Evolutionary conservation across 495 filamentous ascomycete genomes (phyloP), one percentile per base, ranked within the genome.

Genomic region (Polyplosphaeria fusca): DNA sequence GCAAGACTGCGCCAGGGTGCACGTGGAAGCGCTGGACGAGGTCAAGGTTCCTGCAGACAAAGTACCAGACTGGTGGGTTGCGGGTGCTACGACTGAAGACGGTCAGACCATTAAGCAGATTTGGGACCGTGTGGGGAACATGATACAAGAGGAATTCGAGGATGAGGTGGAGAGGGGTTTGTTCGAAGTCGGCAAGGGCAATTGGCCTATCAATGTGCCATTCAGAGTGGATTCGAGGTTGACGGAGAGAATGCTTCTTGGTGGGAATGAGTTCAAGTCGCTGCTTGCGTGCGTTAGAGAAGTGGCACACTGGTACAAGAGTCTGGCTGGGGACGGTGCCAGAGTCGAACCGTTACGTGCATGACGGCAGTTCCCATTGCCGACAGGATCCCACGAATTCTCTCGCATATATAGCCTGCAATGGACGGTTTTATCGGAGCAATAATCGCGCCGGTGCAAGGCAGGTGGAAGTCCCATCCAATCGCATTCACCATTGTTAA

Each of bases 291-390:
- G 57, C 50, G 49, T 60, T 14, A 55, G 14, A 26, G 57, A 55
- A 26, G 50, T 60, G n/a, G 57, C 23, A 27, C 5, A 44, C 14
- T 60, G 57, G 57, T 60, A 60, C n/a, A n/a, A n/a, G n/a, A n/a
- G n/a, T n/a, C n/a, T n/a, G n/a, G n/a, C n/a, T n/a, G n/a, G n/a
- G n/a, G n/a, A n/a, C n/a, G n/a, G n/a, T n/a, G n/a, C n/a, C n/a
- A n/a, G n/a, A n/a, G n/a, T n/a, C n/a, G n/a, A n/a, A n/a, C n/a
- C n/a, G n/a, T n/a, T n/a, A n/a, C n/a, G n/a, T n/a, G n/a, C n/a
- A n/a, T n/a, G n/a, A n/a, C n/a, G n/a, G n/a, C n/a, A n/a, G n/a
- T n/a, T n/a, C n/a, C n/a, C n/a, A n/a, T n/a, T n/a, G n/a, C n/a
- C n/a, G n/a, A n/a, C n/a, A n/a, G n/a, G n/a, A n/a, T n/a, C n/a